Evolutionary conservation across 768 basidiomycete genomes (phyloP), one percentile per base, ranked within the genome.

Genomic region (Leccinum imitatum): DNA sequence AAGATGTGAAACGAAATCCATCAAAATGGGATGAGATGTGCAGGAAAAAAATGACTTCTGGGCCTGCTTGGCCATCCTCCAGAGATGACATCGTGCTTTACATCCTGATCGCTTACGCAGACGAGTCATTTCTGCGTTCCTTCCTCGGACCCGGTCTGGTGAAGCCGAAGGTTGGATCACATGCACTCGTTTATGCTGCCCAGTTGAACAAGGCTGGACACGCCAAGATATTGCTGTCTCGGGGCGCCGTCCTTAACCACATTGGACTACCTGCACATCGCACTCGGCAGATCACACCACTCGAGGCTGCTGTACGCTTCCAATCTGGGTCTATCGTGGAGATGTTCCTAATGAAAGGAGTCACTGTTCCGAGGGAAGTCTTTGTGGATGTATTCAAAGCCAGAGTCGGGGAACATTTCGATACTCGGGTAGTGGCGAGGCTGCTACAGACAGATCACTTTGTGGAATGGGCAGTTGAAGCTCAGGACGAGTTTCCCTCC

Each of bases 21-120:
- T 25, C 4, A 6, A 56, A 21, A 11, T 65, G 64, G 63, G 33
- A 61, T 8, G 31, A 9, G 4, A 8, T 65, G 21, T 27, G 39
- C 21, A 7, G 9, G 14, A n/a, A 52, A 33, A 3, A 2, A 15
- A 33, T 1, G 9, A 6, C 51, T 5, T 19, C 30, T 17, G 33
- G 33, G 9, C 31, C 33, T 14, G 6, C 21, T 35, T 53, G 52
- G 52, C 52, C 52, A 31, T 35, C 33, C 21, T 37, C 33, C n/a
- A 15, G 17, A 37, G 41, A 62, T 4, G 62, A 62, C 27, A 30
- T 58, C 6, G 21, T 27, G 9, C 8, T 62, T 15, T 59, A 48
- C 17, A 57, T 57, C 14, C 14, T 59, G 2, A 8, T 59, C 6
- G 23, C 31, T 2, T 59, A 57, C 7, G 62, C 55, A 3, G 13